A percentile compares a stretch with the other conserved stretches of the same genome.
These are phyloP conservation scores for Dendrobium officinale DNA, from an alignment of 106 monocot genomes.

Conservation along the genomic window DNA sequence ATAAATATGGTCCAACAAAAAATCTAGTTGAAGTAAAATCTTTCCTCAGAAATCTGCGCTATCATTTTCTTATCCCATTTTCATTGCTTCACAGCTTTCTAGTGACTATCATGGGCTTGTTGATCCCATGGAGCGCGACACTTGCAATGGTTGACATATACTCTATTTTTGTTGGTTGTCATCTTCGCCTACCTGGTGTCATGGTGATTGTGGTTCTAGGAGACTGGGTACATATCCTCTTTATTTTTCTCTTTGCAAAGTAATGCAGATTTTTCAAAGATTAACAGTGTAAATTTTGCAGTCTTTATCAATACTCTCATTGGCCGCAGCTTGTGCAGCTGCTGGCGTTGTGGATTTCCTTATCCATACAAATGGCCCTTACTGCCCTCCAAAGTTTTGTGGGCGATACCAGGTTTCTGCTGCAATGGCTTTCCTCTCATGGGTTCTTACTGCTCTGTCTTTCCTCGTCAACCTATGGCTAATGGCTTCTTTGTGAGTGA, in stretches of 20 bases:
- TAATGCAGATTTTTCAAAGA: background rate
- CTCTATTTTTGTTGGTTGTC: slow-evolving; percentile 43
- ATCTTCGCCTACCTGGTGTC: slow-evolving; percentile 62
- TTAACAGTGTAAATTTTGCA: slow-evolving; percentile 18
- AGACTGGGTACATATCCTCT: slow-evolving; percentile 48
- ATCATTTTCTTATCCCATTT: background rate
- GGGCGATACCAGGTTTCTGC: slow-evolving; percentile 78
- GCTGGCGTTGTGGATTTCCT: slow-evolving; percentile 63
- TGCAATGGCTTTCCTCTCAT: slow-evolving; percentile 73
- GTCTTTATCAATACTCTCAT: slow-evolving; percentile 58
- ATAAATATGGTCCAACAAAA: too few species aligned
- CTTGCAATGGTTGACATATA: slow-evolving; percentile 64
- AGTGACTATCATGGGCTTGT: slow-evolving; percentile 89
- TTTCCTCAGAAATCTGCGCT: background rate
- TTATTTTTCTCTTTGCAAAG: background rate
- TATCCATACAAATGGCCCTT: slow-evolving; percentile 17
- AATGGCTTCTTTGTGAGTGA: slow-evolving; percentile 46
- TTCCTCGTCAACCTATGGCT: slow-evolving; percentile 75
- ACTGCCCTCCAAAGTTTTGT: slow-evolving; percentile 53
- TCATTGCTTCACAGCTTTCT: slow-evolving; percentile 52
- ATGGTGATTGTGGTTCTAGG: slow-evolving; percentile 61
- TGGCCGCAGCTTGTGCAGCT: slow-evolving; percentile 66
- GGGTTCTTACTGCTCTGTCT: slow-evolving; percentile 73
- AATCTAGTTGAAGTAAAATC: too few species aligned
- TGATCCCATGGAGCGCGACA: slow-evolving; percentile 81